Conservation (phyloP, 495 filamentous ascomycete genomes). For the Trypethelium eluteriae region DNA sequence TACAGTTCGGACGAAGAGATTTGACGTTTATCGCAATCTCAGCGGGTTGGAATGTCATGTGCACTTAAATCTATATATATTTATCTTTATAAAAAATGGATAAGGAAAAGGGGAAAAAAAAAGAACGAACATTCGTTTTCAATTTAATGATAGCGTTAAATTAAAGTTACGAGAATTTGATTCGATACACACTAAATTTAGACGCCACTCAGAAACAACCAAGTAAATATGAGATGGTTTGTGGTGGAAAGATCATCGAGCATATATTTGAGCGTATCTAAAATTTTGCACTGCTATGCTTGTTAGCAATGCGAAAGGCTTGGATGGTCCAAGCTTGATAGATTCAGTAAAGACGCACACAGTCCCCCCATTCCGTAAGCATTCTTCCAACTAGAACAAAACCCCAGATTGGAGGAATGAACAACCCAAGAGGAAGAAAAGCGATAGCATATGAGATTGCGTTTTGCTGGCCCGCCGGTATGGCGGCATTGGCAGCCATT, state of each 20-base stretch:
- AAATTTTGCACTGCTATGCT: background rate
- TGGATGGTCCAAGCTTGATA: background rate
- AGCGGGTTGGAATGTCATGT: no score
- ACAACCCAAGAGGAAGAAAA: conserved; percentile 1
- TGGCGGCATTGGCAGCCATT: background rate
- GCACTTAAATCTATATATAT: no score
- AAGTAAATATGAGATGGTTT: background rate
- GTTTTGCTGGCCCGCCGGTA: background rate
- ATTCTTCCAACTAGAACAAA: conserved; percentile 4
- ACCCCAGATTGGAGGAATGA: conserved; percentile 6
- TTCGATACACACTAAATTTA: no score
- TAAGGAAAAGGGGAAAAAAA: no score
- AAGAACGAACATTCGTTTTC: no score
- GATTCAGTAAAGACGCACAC: conserved; percentile 9
- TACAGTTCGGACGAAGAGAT: no score
- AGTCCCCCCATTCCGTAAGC: conserved; percentile 7
- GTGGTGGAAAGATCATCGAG: background rate
- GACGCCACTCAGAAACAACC: no score
- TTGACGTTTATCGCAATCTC: no score
- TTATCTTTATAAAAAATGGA: no score
- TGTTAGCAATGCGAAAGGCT: background rate
- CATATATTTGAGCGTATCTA: background rate
- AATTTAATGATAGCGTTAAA: no score
- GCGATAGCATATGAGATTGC: background rate
- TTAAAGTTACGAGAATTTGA: no score